phyloP scores from a whole-genome alignment of 495 filamentous ascomycete species.

The Echria macrotheca region DNA sequence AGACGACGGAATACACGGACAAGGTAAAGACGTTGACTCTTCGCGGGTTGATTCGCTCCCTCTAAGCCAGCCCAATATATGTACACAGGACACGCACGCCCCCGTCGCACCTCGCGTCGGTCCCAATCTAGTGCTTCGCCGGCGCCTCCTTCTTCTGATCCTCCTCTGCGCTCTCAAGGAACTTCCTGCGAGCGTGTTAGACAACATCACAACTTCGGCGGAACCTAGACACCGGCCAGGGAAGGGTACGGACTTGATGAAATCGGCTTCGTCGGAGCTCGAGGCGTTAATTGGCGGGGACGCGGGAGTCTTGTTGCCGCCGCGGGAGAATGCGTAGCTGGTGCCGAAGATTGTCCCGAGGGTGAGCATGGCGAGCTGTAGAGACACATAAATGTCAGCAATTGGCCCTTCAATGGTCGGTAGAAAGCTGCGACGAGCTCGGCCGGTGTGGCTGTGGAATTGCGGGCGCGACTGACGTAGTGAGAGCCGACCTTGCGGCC shows the following conservation, averaged over 20 bases:
- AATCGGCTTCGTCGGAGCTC: constrained; percentile 90
- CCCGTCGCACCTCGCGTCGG: constrained; percentile 4
- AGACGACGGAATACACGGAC: too few relatives aligned
- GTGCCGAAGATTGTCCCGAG: constrained; percentile 63
- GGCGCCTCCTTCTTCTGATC: constrained; percentile 55
- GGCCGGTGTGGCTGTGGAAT: background rate
- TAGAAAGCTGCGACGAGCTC: constrained; percentile 1
- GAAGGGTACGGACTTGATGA: constrained; percentile 74
- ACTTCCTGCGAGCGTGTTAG: constrained; percentile 57
- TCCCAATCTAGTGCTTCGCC: constrained; percentile 16
- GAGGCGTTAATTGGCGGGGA: constrained; percentile 80
- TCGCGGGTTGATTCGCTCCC: too few relatives aligned
- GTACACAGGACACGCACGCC: constrained; percentile 22
- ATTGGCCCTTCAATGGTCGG: constrained; percentile 12
- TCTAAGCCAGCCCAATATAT: constrained; percentile 22
- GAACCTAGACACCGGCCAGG: background rate
- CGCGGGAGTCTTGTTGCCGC: constrained; percentile 53
- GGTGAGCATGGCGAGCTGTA: constrained; percentile 79
- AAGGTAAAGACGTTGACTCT: too few relatives aligned
- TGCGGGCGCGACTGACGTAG: constrained; percentile 58
- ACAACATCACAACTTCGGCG: too few relatives aligned
- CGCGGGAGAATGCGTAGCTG: constrained; percentile 48
- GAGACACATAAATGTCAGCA: constrained; percentile 22
- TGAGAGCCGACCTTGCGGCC: constrained; percentile 93
- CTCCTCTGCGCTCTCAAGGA: constrained; percentile 65